Conservation (phyloP, 2,329 filamentous ascomycete genomes). For the Magnaporthales sp. region DNA sequence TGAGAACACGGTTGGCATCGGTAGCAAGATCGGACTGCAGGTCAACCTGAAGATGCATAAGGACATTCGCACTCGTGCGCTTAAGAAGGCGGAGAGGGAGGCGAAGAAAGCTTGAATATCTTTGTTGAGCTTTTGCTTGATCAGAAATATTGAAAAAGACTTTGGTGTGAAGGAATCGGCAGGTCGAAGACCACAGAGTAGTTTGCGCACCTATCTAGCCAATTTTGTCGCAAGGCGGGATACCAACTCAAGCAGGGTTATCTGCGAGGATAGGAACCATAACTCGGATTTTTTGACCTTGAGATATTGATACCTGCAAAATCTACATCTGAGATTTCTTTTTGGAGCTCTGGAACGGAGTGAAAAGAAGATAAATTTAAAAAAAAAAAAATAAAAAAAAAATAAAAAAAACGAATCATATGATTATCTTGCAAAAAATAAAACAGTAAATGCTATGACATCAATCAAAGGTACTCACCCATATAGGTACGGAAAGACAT, state of each 20-base stretch:
- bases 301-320: background rate
- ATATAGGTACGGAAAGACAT: background rate
- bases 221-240: background rate
- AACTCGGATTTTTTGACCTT: background rate
- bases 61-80: slow-evolving; percentile 70
- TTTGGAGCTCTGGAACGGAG: background rate
- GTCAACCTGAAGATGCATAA: slow-evolving; percentile 64
- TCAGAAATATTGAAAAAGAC: background rate
- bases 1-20: slow-evolving; percentile 46
- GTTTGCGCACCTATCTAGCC: background rate
- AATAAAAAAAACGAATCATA: background rate
- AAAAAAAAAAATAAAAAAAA: background rate
- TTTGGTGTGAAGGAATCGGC: background rate
- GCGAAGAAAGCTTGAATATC: slow-evolving; percentile 51
- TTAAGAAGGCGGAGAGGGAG: slow-evolving; percentile 77
- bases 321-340: background rate
- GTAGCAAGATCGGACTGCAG: slow-evolving; percentile 35
- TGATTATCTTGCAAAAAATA: background rate
- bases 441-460: background rate
- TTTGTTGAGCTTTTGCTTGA: background rate
- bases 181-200: background rate
- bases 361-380: background rate
- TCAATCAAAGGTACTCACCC: background rate
- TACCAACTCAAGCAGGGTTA: background rate
- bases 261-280: background rate